A percentile compares a stretch with the other conserved stretches of the same genome.
These are phyloP conservation scores for Ganoderma lingzhi DNA, from an alignment of 1,284 basidiomycete species.

Conservation along the genomic window DNA sequence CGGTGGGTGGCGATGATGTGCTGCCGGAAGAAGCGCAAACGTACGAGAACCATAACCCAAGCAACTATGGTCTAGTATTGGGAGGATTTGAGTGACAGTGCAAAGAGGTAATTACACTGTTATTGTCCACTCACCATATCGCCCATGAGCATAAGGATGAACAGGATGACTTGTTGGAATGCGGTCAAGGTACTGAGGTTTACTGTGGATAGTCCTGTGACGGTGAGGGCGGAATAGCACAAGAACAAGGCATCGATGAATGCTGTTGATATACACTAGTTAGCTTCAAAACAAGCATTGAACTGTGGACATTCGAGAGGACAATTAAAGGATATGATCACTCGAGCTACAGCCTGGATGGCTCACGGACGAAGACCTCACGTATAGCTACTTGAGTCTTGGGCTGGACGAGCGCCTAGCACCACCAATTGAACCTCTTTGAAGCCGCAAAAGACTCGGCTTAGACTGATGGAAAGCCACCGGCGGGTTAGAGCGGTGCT, in stretches of 20 bases:
- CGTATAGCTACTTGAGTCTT: no score
- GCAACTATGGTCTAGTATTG: constrained; percentile 50
- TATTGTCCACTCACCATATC: constrained; percentile 46
- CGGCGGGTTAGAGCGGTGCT: neutral
- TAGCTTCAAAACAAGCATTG: neutral
- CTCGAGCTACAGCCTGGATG: neutral
- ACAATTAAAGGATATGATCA: neutral
- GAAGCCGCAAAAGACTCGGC: neutral
- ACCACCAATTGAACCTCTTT: neutral
- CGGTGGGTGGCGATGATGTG: constrained; percentile 38
- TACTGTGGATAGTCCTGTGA: constrained; percentile 60
- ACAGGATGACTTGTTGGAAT: constrained; percentile 68
- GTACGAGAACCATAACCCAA: constrained; percentile 64
- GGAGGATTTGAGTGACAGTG: neutral
- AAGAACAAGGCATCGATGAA: constrained; percentile 70
- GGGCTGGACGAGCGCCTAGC: neutral
- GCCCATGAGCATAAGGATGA: constrained; percentile 54
- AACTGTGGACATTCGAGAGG: neutral
- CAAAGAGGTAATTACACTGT: neutral
- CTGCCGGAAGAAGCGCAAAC: constrained; percentile 56
- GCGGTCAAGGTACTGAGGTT: constrained; percentile 60
- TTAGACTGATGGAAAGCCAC: no score
- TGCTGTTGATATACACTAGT: constrained; percentile 22
- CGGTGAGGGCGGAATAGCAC: constrained; percentile 72
- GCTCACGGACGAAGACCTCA: neutral